Conservation (phyloP, 139 green algal genomes). For the Zygnema cylindricum region DNA sequence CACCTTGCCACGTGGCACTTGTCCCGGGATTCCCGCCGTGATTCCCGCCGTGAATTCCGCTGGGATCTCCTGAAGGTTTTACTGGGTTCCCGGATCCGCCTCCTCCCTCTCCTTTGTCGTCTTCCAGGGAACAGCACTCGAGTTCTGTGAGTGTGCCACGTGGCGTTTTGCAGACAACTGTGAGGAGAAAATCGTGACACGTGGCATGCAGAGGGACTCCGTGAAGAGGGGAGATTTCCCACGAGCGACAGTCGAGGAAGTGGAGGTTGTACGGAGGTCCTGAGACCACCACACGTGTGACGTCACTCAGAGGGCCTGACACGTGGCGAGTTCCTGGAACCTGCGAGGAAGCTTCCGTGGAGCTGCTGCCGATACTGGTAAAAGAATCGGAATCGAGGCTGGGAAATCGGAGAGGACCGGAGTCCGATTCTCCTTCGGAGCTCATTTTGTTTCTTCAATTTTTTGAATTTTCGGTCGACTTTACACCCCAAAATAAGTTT, state of each 20-base stretch:
- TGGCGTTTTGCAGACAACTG: constrained; percentile 42
- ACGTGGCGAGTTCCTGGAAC: not conserved
- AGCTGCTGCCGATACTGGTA: not conserved
- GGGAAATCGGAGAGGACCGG: not conserved
- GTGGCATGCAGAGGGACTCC: constrained; percentile 31
- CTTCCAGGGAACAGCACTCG: not conserved
- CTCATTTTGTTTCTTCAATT: too few species aligned
- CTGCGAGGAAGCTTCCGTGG: not conserved
- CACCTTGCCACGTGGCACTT: not conserved
- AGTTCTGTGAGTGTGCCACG: not conserved
- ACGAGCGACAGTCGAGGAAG: not conserved
- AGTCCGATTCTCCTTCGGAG: not conserved
- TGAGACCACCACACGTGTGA: not conserved
- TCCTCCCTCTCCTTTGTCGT: not conserved
- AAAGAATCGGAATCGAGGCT: not conserved
- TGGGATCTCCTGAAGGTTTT: too few species aligned
- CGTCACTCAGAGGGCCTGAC: not conserved
- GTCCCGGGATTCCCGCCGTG: too few species aligned
- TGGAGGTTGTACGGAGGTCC: not conserved
- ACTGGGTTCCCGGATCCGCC: not conserved
- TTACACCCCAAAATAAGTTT: too few species aligned
- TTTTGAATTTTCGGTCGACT: too few species aligned
- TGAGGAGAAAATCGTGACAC: not conserved
- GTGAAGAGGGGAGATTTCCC: constrained; percentile 39
- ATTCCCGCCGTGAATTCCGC: too few species aligned